These are phyloP conservation scores for Psilocybe sp. DNA, from an alignment of 768 basidiomycete species.

Conservation along the genomic window DNA sequence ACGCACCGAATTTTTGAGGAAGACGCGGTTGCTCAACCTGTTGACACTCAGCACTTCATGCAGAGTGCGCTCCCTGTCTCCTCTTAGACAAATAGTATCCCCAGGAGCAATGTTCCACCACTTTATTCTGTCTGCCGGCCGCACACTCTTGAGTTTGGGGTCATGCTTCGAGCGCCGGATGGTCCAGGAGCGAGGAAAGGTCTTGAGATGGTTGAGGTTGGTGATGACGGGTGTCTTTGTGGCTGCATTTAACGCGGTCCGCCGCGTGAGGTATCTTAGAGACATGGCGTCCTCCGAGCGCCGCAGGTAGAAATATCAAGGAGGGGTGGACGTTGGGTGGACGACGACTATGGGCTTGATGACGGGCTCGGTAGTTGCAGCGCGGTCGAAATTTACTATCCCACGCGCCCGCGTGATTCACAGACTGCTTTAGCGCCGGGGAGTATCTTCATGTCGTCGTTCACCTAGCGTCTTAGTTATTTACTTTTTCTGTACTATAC, in stretches of 20 bases:
- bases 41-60: conserved; percentile 76
- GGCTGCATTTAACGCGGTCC: conserved; percentile 42
- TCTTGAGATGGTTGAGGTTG: conserved; percentile 63
- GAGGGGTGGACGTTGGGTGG: too few species aligned
- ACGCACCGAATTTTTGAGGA: conserved; percentile 42
- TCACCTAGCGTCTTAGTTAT: too few species aligned
- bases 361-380: too few species aligned
- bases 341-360: too few species aligned
- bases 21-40: conserved; percentile 66
- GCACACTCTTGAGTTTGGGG: conserved; percentile 51
- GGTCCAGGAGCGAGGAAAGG: conserved; percentile 54
- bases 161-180: conserved; percentile 43
- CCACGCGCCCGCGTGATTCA: too few species aligned
- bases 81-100: conserved; percentile 70
- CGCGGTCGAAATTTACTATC: too few species aligned
- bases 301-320: too few species aligned
- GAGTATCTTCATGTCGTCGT: too few species aligned
- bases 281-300: conserved; percentile 11
- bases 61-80: conserved; percentile 56
- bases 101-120: conserved; percentile 89
- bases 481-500: too few species aligned
- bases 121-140: conserved; percentile 69
- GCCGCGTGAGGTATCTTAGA: conserved; percentile 28
- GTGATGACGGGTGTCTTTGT: conserved; percentile 58
- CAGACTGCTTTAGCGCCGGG: too few species aligned